These are phyloP conservation scores for Phycomyces nitens DNA, from an alignment of 192 early-diverging fungal species.

Conservation along the genomic window DNA sequence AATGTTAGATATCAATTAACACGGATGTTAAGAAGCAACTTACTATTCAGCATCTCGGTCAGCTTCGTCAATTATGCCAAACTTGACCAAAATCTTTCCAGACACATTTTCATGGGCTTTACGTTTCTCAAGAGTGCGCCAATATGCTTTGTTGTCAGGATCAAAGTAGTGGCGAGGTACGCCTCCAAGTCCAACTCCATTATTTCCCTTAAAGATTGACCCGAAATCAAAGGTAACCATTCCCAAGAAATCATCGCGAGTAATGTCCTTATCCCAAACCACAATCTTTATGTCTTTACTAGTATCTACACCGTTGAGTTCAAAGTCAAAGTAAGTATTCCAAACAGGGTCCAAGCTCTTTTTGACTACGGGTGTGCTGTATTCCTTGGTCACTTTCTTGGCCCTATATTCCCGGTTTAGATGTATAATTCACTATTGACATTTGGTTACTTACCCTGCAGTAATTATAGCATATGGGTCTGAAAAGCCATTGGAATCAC, in stretches of 20 bases:
- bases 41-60: constrained; percentile 12
- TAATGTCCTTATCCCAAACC: constrained; percentile 70
- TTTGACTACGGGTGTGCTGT: constrained; percentile 53
- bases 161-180: constrained; percentile 21
- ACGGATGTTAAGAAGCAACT: not conserved
- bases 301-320: constrained; percentile 34
- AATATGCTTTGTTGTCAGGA: constrained; percentile 16
- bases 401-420: too few species aligned
- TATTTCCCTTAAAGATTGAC: constrained; percentile 24
- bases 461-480: constrained; percentile 25
- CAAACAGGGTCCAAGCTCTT: constrained; percentile 65
- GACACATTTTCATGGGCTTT: constrained; percentile 22
- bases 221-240: constrained; percentile 50
- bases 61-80: constrained; percentile 22
- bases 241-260: constrained; percentile 62
- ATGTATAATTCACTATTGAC: too few species aligned
- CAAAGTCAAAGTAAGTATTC: constrained; percentile 57
- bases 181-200: constrained; percentile 9
- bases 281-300: constrained; percentile 40
- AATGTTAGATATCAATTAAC: too few species aligned
- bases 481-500: too few species aligned
- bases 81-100: constrained; percentile 23
- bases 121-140: constrained; percentile 15
- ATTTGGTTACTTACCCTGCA: constrained; percentile 15
- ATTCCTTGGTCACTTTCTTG: too few species aligned